Conservation (phyloP, 352 stramenopile genomes). For the Lagenidium giganteum region DNA sequence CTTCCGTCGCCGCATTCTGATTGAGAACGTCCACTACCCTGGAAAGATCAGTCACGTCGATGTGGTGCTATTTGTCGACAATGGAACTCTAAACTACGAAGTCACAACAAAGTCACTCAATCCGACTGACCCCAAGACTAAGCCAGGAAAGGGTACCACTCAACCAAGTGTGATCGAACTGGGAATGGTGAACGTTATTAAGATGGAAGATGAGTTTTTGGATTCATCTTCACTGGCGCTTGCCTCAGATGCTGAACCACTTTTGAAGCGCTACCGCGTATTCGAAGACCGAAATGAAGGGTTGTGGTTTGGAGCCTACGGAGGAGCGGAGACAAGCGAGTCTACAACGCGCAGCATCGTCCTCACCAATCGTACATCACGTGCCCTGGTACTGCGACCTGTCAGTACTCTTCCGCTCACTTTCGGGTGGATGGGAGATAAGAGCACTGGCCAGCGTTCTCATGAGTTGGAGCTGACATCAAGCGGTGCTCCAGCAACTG, state of each 20-base stretch:
- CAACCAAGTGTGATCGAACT: constrained; percentile 40
- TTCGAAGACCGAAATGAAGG: constrained; percentile 26
- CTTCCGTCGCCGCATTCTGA: constrained; percentile 73
- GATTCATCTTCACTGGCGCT: constrained; percentile 23
- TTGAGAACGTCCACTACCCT: constrained; percentile 82
- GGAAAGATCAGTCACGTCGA: constrained; percentile 77
- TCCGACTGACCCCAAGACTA: no score
- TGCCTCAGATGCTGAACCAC: no score
- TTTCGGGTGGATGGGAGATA: constrained; percentile 60
- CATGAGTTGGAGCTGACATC: no score
- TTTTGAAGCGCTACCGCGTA: no score
- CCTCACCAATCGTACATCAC: constrained; percentile 58
- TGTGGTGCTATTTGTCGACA: constrained; percentile 81
- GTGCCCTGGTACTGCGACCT: constrained; percentile 47
- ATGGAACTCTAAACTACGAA: constrained; percentile 43
- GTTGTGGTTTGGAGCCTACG: no score
- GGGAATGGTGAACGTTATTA: constrained; percentile 65
- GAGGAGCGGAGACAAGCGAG: no score
- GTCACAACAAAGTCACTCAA: constrained; percentile 13
- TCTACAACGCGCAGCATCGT: constrained; percentile 1
- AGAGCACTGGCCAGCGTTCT: no score
- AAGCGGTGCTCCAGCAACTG: no score
- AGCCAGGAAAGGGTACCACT: no score
- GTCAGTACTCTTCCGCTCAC: constrained; percentile 65
- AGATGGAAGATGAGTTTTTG: constrained; percentile 57